phyloP scores from a whole-genome alignment of 495 filamentous ascomycete genomes.

The Neurospora sp. region DNA sequence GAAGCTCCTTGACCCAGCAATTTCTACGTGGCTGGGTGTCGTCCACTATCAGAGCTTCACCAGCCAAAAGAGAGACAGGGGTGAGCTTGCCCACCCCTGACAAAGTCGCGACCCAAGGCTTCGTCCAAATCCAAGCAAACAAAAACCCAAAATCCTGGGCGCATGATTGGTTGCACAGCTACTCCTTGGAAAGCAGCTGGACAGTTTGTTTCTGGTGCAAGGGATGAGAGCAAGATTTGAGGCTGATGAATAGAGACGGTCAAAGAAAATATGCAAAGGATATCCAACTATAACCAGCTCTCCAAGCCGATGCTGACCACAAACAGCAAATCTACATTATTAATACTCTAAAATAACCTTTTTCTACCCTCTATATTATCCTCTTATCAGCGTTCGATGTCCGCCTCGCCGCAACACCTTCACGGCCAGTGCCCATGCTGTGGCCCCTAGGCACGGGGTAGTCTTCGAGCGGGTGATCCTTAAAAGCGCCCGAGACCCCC shows the following conservation, averaged over 20 bases:
- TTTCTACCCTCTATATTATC: not conserved
- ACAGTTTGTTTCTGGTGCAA: not conserved
- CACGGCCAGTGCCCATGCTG: not conserved
- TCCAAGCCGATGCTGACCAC: not conserved
- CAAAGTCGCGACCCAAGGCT: not conserved
- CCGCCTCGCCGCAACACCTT: conserved; percentile 19
- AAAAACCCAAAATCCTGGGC: not conserved
- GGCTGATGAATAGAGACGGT: not conserved
- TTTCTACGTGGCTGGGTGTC: conserved; percentile 7
- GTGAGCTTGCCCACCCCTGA: conserved; percentile 1
- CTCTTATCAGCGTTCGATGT: conserved; percentile 30
- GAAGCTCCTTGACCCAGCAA: not conserved
- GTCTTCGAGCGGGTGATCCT: conserved; percentile 9
- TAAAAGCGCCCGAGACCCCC: conserved; percentile 5
- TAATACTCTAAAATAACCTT: not conserved
- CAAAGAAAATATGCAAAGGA: not conserved
- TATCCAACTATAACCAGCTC: not conserved
- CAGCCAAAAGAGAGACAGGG: not conserved
- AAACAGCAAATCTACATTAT: not conserved
- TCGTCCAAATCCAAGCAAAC: not conserved
- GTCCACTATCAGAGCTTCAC: conserved; percentile 13
- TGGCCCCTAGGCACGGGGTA: conserved; percentile 3
- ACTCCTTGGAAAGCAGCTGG: not conserved
- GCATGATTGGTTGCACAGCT: not conserved
- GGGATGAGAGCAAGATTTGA: not conserved